Base-by-base conservation (phyloP, 2,329 filamentous ascomycete species). In the Fusarium sp. region DNA sequence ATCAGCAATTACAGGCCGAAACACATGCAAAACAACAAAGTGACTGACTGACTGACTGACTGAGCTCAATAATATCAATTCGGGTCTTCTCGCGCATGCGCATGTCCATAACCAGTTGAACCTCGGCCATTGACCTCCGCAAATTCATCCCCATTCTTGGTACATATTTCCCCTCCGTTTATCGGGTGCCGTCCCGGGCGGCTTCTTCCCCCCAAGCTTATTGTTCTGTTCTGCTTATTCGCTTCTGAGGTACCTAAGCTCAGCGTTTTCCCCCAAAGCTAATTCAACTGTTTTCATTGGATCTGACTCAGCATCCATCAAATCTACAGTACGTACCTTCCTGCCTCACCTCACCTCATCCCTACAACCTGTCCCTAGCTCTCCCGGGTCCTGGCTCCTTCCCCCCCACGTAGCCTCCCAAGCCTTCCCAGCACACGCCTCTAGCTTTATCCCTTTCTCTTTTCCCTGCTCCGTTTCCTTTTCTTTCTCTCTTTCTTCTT, bases 121-220 rank as follows among this genome's bases (percentile, higher is more conserved):
- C 69, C 69, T 71, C 69, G 69, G 69, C 54, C 67, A 62, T 71
- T 54, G 48, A 63, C 55, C 64, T 67, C 67, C 66, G 60, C 56
- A 62, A 46, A 40, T n/a, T 51, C 51, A 60, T 56, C 25, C 48
- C 34, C 41, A 32, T 65, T 45, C 41, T 62, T 65, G 60, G 61
- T 55, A 34, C 52, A 32, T 25, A 34, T 40, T 47, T 49, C 53
- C 66, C 49, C 60, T 62, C 69, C 67, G 67, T 65, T 62, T 46
- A 54, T 71, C 67, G 64, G 69, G 45, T 56, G 53, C 48, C 56
- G 57, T 48, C 66, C 52, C 67, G 53, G 45, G 38, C 25, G 52
- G 46, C 34, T 44, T 52, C 48, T 51, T 20, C 48, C 29, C 13
- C 52, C 24, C 51, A 67, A 63, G 47, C 65, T 67, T 63, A 58